Evolutionary conservation across 352 stramenopile genomes (phyloP).

Genomic region (Phytophthora aleatoria): DNA sequence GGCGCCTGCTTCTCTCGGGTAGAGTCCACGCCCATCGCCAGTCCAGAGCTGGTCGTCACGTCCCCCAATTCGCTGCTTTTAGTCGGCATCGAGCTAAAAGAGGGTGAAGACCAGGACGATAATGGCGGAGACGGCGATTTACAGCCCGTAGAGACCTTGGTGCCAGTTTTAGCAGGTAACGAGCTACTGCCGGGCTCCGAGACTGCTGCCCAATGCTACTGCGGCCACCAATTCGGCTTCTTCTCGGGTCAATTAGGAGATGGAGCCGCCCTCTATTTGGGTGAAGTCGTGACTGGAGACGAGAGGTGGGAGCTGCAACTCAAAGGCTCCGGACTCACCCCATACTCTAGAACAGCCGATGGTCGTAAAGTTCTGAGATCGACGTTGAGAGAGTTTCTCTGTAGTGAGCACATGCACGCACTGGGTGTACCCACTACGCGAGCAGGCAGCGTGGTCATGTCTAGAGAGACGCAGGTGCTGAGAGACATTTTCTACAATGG

Average conservation of each 20-base stretch:
- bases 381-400: conserved; percentile 97
- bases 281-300: conserved; percentile 67
- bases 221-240: conserved; percentile 91
- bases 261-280: conserved; percentile 89
- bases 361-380: conserved; percentile 93
- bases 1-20: conserved; percentile 73
- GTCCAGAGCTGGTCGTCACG: conserved; percentile 61
- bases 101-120: conserved; percentile 4
- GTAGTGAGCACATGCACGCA: conserved; percentile 95
- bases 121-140: conserved; percentile 25
- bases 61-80: conserved; percentile 60
- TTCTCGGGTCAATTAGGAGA: conserved; percentile 93
- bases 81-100: conserved; percentile 55
- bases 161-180: conserved; percentile 76
- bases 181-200: conserved; percentile 72
- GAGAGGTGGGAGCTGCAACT: conserved; percentile 94
- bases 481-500: conserved; percentile 92
- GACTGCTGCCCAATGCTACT: conserved; percentile 90
- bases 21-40: conserved; percentile 58
- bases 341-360: conserved; percentile 94
- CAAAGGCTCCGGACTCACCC: conserved; percentile 95
- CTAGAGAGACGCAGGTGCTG: conserved; percentile 67
- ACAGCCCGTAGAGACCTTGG: conserved; percentile 46
- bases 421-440: conserved; percentile 95
- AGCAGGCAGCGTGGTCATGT: conserved; percentile 82